These are phyloP conservation scores for Macrolepiota dolichaula DNA, from an alignment of 768 basidiomycete genomes.

Conservation along the genomic window DNA sequence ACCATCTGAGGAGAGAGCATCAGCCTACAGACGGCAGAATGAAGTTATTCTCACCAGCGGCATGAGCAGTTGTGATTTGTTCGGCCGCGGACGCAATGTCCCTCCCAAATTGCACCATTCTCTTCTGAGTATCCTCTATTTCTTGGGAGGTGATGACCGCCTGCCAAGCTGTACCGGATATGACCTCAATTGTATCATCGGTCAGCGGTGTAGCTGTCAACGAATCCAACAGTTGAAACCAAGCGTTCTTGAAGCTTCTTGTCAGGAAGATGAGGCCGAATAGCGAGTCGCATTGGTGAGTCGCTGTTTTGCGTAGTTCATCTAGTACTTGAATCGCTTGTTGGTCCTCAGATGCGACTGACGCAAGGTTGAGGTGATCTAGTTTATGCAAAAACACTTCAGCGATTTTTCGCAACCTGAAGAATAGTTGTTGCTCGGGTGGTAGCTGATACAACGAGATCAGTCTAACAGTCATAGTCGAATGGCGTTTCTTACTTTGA, in stretches of 20 bases:
- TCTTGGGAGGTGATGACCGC: background rate
- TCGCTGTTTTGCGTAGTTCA: background rate
- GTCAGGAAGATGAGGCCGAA: background rate
- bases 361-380: background rate
- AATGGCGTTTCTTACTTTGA: background rate
- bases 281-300: background rate
- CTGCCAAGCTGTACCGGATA: background rate
- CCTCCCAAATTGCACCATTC: background rate
- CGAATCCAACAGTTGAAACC: background rate
- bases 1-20: background rate
- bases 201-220: background rate
- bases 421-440: background rate
- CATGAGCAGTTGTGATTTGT: background rate
- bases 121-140: background rate
- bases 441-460: background rate
- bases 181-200: background rate
- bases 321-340: background rate
- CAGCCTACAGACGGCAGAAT: background rate
- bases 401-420: background rate
- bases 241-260: background rate
- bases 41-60: background rate
- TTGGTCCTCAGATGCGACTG: background rate
- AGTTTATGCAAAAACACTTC: background rate
- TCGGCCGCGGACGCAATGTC: background rate
- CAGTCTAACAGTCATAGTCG: background rate